phyloP scores from a whole-genome alignment of 441 rosid genomes.

The Mallotus japonicus region DNA sequence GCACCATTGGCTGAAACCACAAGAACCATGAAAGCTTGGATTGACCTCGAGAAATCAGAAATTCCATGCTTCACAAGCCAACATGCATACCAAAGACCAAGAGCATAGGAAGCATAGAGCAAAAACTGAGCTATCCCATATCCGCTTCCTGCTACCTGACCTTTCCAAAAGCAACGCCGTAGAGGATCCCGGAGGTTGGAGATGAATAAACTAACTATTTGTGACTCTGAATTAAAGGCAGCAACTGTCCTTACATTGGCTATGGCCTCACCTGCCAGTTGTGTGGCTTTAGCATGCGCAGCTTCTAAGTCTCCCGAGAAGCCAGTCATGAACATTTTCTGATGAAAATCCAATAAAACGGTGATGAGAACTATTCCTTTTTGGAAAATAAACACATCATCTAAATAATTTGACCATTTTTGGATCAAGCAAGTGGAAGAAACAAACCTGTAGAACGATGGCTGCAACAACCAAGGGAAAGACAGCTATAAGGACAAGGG shows the following conservation, averaged over 20 bases:
- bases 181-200: conserved; percentile 71
- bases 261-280: conserved; percentile 96
- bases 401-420: no score
- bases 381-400: neutral
- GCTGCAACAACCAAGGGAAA: conserved; percentile 97
- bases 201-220: conserved; percentile 81
- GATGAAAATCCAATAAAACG: conserved; percentile 25
- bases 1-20: conserved; percentile 99
- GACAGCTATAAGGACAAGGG: conserved; percentile 90
- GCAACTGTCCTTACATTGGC: conserved; percentile 95
- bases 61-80: conserved; percentile 99
- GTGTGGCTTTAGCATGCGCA: conserved; percentile 92
- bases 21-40: conserved; percentile 95
- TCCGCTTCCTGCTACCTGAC: conserved; percentile 97
- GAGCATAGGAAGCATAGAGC: conserved; percentile 93
- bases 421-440: conserved; percentile 18
- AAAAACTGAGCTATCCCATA: conserved; percentile 91
- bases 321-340: conserved; percentile 99
- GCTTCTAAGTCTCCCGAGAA: conserved; percentile 97
- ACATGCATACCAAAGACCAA: conserved; percentile 96
- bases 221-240: conserved; percentile 88
- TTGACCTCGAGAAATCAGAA: conserved; percentile 96
- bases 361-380: neutral
- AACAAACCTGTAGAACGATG: conserved; percentile 84
- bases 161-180: conserved; percentile 96